Evolutionary conservation across 352 stramenopile species (phyloP), one percentile per base, ranked within the genome.

Genomic region (Sclerospora graminicola): DNA sequence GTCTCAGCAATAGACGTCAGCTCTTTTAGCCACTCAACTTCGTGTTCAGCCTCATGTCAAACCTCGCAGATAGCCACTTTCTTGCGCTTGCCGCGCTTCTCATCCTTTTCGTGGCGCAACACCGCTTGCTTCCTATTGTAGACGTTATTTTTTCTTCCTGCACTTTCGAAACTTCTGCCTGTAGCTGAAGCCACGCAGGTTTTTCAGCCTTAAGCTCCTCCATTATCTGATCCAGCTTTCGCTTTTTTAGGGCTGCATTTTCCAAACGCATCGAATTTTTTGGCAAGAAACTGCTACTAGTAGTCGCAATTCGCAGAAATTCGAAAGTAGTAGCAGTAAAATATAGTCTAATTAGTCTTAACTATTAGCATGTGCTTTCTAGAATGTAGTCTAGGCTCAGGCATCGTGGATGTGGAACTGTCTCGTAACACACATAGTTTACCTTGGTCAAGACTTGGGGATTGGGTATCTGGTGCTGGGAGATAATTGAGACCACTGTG

Each of bases 91-190:
- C 50, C 65, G 45, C 96, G 95, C 20, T 97, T 61, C 47, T 81
- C 65, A 30, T 61, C 60, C 4, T 62, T 84, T 51, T 97, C 76
- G 52, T 93, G 76, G 24, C 78, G 73, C 48, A 96, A 72, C 8
- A 85, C 68, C 0, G 86, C 69, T 53, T 97, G 94, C 14, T 85
- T 57, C 45, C 86, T 86, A 48, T 97, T 97, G 19, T 95, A 66
- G 36, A 66, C 64, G 27, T 95, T 81, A 57, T 97, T 97, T 97
- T 97, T 38, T 96, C 76, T 5, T 52, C 52, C 45, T 96, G 85
- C 1, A 95, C 60, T 23, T 81, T 62, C n/a, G 66, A 59, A 26
- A 84, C 92, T 44, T 97, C 89, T 1, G 66, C 48, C 8, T 74
- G 77, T 8, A 97, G 48, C 49, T 84, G 59, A 8, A 57, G 48